Base-by-base conservation (phyloP, 176 grass and related monocot species). In the Guadua angustifolia region DNA sequence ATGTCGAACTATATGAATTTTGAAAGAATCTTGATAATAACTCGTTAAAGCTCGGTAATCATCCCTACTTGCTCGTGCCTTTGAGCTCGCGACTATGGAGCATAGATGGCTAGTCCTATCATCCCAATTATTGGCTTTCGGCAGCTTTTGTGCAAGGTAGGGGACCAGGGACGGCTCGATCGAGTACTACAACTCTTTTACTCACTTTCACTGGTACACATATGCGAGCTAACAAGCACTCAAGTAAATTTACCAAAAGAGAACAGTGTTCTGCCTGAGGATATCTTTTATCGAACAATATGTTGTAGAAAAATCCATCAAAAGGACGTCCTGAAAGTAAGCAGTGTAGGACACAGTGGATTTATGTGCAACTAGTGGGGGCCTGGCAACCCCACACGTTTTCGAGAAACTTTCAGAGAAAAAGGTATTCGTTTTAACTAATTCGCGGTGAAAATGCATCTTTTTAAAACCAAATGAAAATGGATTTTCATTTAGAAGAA, bases 111-210 rank as follows among this genome's bases (percentile, higher is more conserved):
- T 17, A 74, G 75, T 71, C 71, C 83, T 85, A 52, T 52, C 71
- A 16, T 82, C 72, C 88, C 64, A 82, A 77, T 89, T 47, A 86
- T 89, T 82, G 73, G 55, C 21, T 26, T 71, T 71, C 71, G 65
- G 78, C 78, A 81, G 88, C 88, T 89, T 82, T 85, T 70, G 87
- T 5, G 42, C 52, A 4, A 69, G 50, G 71, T 46, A 63, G 88
- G 82, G 88, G 88, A 65, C 83, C 77, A n/a, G 4, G 18, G 71
- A 6, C 7, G 18, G 10, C 18, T 39, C 6, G 7, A 75, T 26
- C 15, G 25, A n/a, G 33, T 52, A 70, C 63, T 10, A 46, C 42
- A 44, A 7, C 88, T 66, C 62, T 81, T 76, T 85, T 55, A 70
- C 87, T 76, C 32, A 6, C 35, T 71, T 64, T 46, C 72, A 71